phyloP scores from a whole-genome alignment of 148 eudicot species.

The Polygonum aviculare region DNA sequence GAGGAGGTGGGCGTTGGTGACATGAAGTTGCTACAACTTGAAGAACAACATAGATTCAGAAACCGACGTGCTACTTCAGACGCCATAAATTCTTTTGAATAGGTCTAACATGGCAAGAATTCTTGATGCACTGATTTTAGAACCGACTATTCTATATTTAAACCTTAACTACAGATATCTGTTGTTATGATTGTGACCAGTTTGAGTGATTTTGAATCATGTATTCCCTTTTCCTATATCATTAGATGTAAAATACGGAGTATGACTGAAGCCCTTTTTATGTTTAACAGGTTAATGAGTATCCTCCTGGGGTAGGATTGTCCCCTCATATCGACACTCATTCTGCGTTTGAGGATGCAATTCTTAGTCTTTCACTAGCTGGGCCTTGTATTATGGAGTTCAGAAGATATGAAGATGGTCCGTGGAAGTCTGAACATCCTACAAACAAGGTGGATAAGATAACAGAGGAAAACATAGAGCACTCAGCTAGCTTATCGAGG shows the following conservation, averaged over 20 bases:
- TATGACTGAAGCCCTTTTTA: background rate
- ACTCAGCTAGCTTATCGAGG: conserved; percentile 33
- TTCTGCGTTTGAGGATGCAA: conserved; percentile 87
- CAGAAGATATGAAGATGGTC: conserved; percentile 56
- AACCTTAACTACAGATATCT: background rate
- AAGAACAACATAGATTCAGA: background rate
- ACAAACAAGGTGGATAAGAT: conserved; percentile 26
- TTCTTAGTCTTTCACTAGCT: conserved; percentile 89
- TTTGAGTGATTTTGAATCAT: background rate
- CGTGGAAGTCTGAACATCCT: conserved; percentile 28
- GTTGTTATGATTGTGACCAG: background rate
- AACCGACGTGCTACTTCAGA: background rate
- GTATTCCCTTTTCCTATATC: background rate
- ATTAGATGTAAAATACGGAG: background rate
- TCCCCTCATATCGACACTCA: conserved; percentile 98
- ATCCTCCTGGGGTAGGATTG: conserved; percentile 91
- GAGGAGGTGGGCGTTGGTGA: background rate
- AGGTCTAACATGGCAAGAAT: background rate
- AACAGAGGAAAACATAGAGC: conserved; percentile 14
- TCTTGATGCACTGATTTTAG: background rate
- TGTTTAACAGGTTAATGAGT: conserved; percentile 78
- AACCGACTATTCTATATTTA: background rate
- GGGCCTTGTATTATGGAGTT: conserved; percentile 99
- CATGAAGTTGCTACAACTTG: background rate
- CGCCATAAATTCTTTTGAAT: background rate